These are phyloP conservation scores for Calonectria honghensis DNA, from an alignment of 2,329 filamentous ascomycete genomes.

Conservation along the genomic window DNA sequence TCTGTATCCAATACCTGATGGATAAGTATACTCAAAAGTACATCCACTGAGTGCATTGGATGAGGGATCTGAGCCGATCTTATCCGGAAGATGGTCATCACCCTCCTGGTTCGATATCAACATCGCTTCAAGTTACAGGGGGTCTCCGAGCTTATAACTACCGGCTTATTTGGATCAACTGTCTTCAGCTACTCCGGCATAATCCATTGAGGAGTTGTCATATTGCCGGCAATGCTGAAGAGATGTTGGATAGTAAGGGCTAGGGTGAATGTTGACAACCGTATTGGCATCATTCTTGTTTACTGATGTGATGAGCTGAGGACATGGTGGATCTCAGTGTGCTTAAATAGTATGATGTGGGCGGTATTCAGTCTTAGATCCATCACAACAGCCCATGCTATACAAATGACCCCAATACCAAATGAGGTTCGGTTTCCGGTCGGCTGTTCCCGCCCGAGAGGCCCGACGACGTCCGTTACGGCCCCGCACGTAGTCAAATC, in stretches of 20 bases:
- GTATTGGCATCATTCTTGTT: not conserved
- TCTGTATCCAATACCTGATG: not conserved
- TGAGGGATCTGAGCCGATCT: not conserved
- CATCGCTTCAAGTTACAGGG: not conserved
- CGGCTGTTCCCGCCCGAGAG: not conserved
- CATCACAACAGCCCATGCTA: not conserved
- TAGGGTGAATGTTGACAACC: not conserved
- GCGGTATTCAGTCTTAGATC: not conserved
- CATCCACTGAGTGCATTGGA: not conserved
- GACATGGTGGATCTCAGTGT: not conserved
- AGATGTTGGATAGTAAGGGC: too few relatives aligned
- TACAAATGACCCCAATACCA: too few relatives aligned
- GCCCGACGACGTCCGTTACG: too few relatives aligned
- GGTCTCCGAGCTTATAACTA: not conserved
- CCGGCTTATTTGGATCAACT: not conserved
- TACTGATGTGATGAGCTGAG: not conserved
- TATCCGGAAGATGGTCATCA: not conserved
- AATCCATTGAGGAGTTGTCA: not conserved
- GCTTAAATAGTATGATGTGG: not conserved
- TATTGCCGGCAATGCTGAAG: not conserved
- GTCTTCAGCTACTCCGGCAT: not conserved
- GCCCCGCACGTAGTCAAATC: not conserved
- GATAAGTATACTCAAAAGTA: not conserved
- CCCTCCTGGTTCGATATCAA: not conserved
- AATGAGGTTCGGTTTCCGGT: too few relatives aligned